Base-by-base conservation (phyloP, 2,329 filamentous ascomycete species). In the Metarhizium album region DNA sequence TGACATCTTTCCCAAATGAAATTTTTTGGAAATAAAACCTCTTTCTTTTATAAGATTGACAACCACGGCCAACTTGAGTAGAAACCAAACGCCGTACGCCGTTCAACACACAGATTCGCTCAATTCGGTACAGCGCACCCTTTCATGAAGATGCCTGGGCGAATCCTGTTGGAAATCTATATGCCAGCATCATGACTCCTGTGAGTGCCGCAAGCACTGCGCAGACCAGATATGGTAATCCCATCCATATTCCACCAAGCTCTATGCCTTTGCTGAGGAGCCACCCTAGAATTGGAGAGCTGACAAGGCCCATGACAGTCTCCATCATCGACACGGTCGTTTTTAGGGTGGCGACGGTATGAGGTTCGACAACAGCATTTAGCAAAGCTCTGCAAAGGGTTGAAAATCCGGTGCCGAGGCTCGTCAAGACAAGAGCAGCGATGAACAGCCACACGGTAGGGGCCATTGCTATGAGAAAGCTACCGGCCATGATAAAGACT, bases 311-410 rank as follows among this genome's bases (percentile, higher is more conserved):
- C n/a, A 76, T 73, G 11, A 72, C 40, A 8, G 70, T 73, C 53
- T 82, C 76, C 31, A 75, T 59, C 23, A 79, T 66, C 2, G 71
- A 68, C 9, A 82, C 65, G 3, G 75, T 64, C 4, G 73, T 75
- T 58, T 80, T 82, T 23, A 80, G 63, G 0, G 73, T 72, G 22
- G 75, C 78, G 13, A 79, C 67, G 4, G 78, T 73, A 52, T 77
- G 71, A 22, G 72, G 68, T 55, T 78, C 75, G 13, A 82, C 74
- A 11, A 80, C 59, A 9, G 70, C 68, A 43, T 74, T 79, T n/a
- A 80, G 60, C 6, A 81, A 61, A 3, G 72, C 74, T 33, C 78
- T 69, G 18, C 74, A 59, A 1, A 78, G 58, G 0, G 71, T 57
- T 0, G 58, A 48, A 45, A 73, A 68, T 5, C 76, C 76, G 14